Evolutionary conservation across 1,139 yeast genomes (phyloP).

Genomic region (Hanseniaspora uvarum): DNA sequence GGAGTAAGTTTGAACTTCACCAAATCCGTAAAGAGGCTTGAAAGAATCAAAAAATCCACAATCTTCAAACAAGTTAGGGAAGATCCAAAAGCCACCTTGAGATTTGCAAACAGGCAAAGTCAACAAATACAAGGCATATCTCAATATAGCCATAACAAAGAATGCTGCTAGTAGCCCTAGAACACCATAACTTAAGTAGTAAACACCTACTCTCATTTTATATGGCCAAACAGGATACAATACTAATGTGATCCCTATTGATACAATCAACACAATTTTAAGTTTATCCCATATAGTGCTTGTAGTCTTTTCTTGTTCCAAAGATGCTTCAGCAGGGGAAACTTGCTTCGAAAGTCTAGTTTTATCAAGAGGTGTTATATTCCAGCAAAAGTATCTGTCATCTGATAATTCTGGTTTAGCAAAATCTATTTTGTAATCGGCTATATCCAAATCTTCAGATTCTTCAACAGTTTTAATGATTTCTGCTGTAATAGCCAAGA

Average conservation of each 20-base stretch:
- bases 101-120: conserved; percentile 43
- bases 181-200: conserved; percentile 74
- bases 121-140: conserved; percentile 61
- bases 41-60: conserved; percentile 91
- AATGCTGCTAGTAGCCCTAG: conserved; percentile 67
- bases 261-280: conserved; percentile 21
- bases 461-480: conserved; percentile 1
- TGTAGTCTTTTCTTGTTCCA: neutral
- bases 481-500: conserved; percentile 29
- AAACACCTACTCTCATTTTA: conserved; percentile 79
- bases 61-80: conserved; percentile 92
- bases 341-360: neutral
- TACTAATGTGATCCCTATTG: conserved; percentile 62
- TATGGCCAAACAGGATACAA: conserved; percentile 95
- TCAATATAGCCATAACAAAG: conserved; percentile 66
- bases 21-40: conserved; percentile 81
- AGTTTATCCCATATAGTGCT: conserved; percentile 12
- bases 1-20: conserved; percentile 38
- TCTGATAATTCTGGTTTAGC: conserved; percentile 3
- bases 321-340: neutral
- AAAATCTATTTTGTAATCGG: conserved; percentile 12
- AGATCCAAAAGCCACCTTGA: conserved; percentile 79
- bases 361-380: conserved; percentile 1
- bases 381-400: conserved; percentile 15
- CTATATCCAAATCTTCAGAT: conserved; percentile 2